These are phyloP conservation scores for Haplosporangium sp. DNA, from an alignment of 371 early-diverging fungal species.

Conservation along the genomic window DNA sequence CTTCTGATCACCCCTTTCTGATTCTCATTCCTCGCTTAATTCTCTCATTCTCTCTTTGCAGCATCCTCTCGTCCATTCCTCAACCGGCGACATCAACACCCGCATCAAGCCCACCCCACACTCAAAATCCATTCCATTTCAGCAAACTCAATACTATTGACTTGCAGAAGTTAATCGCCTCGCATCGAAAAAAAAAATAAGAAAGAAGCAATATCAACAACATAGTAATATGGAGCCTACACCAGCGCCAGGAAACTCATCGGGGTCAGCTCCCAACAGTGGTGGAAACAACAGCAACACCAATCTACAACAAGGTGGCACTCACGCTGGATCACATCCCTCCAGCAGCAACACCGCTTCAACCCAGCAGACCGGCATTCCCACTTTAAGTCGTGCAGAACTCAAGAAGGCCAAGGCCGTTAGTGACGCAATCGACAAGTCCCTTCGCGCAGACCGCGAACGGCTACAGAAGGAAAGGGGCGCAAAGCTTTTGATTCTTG, in stretches of 20 bases:
- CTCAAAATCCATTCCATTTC: background rate
- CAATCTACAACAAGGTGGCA: background rate
- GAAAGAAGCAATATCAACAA: background rate
- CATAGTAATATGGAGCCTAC: background rate
- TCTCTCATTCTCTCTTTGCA: constrained; percentile 1
- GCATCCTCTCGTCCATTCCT: background rate
- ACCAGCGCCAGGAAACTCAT: background rate
- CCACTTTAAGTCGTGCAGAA: constrained; percentile 16
- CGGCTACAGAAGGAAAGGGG: constrained; percentile 38
- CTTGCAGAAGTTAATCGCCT: background rate
- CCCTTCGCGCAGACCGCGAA: constrained; percentile 51
- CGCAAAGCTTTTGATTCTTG: constrained; percentile 55
- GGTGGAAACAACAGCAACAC: background rate
- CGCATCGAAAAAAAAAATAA: background rate
- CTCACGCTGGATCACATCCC: constrained; percentile 21
- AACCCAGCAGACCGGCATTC: constrained; percentile 8
- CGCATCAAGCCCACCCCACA: too few species aligned
- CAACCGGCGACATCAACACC: too few species aligned
- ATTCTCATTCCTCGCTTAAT: background rate
- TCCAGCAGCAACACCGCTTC: constrained; percentile 13
- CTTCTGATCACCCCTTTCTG: background rate
- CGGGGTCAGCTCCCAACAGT: constrained; percentile 2
- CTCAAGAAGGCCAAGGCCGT: constrained; percentile 51
- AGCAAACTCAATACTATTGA: background rate
- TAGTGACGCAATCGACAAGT: constrained; percentile 56